Percentiles rank a stretch among this genome's conserved stretches.
phyloP scores from a whole-genome alignment of 768 basidiomycete species.

The Dictyophora rubrovolvata region DNA sequence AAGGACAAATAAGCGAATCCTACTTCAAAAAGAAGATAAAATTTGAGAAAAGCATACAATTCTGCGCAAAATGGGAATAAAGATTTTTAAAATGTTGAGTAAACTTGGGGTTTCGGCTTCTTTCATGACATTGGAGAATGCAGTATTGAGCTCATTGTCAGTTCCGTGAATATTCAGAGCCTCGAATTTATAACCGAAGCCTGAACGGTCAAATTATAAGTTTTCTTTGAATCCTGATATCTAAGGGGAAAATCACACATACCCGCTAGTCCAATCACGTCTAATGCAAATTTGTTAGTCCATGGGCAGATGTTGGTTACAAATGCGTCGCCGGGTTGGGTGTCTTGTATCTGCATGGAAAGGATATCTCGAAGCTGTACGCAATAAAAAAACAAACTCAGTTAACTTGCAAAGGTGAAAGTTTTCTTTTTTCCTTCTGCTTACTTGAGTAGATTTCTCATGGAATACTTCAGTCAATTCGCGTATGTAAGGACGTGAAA shows the following conservation, averaged over 20 bases:
- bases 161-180: conserved; percentile 18
- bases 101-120: neutral
- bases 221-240: neutral
- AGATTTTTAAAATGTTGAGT: conserved; percentile 10
- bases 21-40: neutral
- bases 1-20: neutral
- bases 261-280: conserved; percentile 18
- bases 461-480: conserved; percentile 1
- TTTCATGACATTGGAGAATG: conserved; percentile 20
- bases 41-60: conserved; percentile 12
- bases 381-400: conserved; percentile 14
- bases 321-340: conserved; percentile 13
- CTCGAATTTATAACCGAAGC: conserved; percentile 27
- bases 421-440: neutral
- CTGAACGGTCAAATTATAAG: conserved; percentile 12
- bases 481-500: neutral
- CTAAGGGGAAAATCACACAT: neutral
- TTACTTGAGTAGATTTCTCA: conserved; percentile 15
- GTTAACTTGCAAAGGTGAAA: neutral
- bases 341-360: conserved; percentile 22
- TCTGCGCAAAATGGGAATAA: conserved; percentile 16
- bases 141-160: conserved; percentile 23
- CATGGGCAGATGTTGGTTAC: conserved; percentile 9
- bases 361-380: conserved; percentile 41
- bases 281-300: conserved; percentile 13